Evolutionary conservation across 2,329 filamentous ascomycete species (phyloP), one percentile per base, ranked within the genome.

Genomic region (Chaetomiaceae sp.): DNA sequence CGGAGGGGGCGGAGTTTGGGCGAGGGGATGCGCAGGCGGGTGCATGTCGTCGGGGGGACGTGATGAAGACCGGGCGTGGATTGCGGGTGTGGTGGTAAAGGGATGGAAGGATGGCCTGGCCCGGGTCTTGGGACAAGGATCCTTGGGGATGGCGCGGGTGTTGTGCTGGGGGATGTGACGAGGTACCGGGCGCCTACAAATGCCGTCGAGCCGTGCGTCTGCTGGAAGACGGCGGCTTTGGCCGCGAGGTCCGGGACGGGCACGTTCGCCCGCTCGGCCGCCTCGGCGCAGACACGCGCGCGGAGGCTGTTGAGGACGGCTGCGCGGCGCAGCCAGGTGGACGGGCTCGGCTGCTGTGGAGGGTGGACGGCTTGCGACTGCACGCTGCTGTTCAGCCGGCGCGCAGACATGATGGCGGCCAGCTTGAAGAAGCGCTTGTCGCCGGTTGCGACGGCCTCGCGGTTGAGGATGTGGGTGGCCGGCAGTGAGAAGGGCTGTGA

Each of bases 401-500:
- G 64, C 8, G 69, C 63, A 12, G 72, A 70, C 17, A 72, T 61
- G 19, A 74, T 66, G 4, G 74, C 71, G 0, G 76, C 74, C 53
- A 78, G 69, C 62, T 77, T 77, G 27, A 77, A 61, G 48, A 81
- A 77, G 3, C 75, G 70, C 61, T 72, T 76, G 58, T 78, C 73
- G 4, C 75, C 73, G 1, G 66, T 60, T 1, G 72, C 67, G 11
- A 68, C 63, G 12, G 72, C 75, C 52, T 82, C 83, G 23, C 83
- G 78, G 66, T 84, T 81, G 48, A 85, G 75, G 53, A 88, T 87
- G 62, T 89, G 84, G 39, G 84, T 83, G 3, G 86, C 83, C 0
- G 86, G 86, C 25, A 80, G 74, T 0, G 85, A 88, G 67, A 82
- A 89, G 1, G 86, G 85, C 44, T 76, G 79, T 9, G 85, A 88